Percentiles rank a stretch among this genome's conserved stretches.
phyloP scores from a whole-genome alignment of 225 moss, liverwort and hornwort genomes.

The Antitrichia curtipendula region DNA sequence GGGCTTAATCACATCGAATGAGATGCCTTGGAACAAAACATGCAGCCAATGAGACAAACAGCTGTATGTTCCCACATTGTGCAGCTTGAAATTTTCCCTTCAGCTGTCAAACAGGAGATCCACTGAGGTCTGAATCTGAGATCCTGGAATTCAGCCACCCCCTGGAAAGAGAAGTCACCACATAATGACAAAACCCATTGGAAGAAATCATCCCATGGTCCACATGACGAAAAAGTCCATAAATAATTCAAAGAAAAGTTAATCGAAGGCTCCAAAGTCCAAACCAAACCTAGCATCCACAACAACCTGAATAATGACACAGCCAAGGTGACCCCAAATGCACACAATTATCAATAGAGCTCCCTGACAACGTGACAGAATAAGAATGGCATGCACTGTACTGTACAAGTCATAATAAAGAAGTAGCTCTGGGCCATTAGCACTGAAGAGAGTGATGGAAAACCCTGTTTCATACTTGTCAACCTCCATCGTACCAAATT shows the following conservation, averaged over 20 bases:
- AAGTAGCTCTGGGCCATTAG: too few species aligned
- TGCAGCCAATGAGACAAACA: neutral
- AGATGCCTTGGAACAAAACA: neutral
- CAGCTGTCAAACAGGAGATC: neutral
- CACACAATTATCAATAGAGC: neutral
- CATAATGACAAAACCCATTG: neutral
- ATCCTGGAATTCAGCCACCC: fast-evolving
- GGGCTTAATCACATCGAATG: neutral
- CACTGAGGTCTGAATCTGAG: neutral
- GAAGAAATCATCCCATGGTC: neutral
- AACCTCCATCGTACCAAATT: too few species aligned
- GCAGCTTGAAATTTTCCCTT: neutral
- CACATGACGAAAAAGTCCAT: too few species aligned
- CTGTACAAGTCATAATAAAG: neutral
- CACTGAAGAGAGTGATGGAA: neutral
- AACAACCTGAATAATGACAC: neutral
- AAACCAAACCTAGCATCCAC: neutral
- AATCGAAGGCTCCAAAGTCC: neutral
- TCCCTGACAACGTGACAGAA: neutral
- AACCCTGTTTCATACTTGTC: neutral
- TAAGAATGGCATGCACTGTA: too few species aligned
- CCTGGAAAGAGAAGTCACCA: too few species aligned
- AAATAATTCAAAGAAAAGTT: neutral
- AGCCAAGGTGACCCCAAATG: too few species aligned
- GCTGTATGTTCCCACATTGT: too few species aligned